A percentile compares a stretch with the other conserved stretches of the same genome.
These are phyloP conservation scores for Solanum lycopersicoides DNA, from an alignment of 257 asterid genomes.

Conservation along the genomic window DNA sequence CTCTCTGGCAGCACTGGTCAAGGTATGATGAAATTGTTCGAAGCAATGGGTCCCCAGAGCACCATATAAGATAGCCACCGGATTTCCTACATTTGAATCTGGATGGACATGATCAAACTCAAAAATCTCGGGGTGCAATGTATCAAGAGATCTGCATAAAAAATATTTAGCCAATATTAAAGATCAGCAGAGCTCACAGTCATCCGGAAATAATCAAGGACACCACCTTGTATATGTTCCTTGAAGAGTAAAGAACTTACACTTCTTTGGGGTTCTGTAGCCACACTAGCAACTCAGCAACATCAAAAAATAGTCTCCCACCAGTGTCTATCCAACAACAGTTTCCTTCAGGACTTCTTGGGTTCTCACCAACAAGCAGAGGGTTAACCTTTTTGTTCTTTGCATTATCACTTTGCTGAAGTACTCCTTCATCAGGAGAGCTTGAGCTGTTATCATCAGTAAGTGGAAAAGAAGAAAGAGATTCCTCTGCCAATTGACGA, in stretches of 20 bases:
- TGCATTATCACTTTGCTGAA: constrained; percentile 28
- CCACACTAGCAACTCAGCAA: constrained; percentile 60
- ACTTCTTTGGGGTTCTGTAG: constrained; percentile 36
- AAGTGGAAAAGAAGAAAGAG: constrained; percentile 85
- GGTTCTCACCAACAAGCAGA: constrained; percentile 32
- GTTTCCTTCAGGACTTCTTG: constrained; percentile 40
- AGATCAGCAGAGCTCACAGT: neutral
- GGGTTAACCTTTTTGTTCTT: constrained; percentile 32
- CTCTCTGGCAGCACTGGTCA: constrained; percentile 72
- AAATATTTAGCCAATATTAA: neutral
- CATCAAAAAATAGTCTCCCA: constrained; percentile 60
- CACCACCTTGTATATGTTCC: neutral
- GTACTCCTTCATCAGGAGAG: constrained; percentile 26
- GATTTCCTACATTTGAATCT: constrained; percentile 62
- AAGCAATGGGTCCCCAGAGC: constrained; percentile 90
- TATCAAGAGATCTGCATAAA: constrained; percentile 43
- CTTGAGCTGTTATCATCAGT: constrained; percentile 44
- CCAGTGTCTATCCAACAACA: constrained; percentile 99
- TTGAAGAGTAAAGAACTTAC: constrained; percentile 34
- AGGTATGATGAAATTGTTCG: constrained; percentile 57
- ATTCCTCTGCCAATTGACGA: constrained; percentile 91
- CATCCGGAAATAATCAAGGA: neutral
- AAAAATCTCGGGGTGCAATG: constrained; percentile 85
- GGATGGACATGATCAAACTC: constrained; percentile 95
- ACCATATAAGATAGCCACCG: constrained; percentile 71